Evolutionary conservation across 2,329 filamentous ascomycete genomes (phyloP), one percentile per base, ranked within the genome.

Genomic region (Penicillium sp.): DNA sequence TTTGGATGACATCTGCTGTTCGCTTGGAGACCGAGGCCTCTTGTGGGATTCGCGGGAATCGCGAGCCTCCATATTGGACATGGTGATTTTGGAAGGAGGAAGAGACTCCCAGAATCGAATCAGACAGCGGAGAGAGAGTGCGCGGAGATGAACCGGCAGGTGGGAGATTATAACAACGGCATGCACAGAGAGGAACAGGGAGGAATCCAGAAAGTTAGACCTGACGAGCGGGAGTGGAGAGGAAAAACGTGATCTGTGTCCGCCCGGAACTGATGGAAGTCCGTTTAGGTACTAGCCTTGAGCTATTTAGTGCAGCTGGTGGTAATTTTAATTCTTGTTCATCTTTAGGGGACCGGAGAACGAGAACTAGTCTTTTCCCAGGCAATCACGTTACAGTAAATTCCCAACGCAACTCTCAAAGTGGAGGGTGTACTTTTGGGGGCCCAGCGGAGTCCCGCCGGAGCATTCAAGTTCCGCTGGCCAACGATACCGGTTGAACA

Each of bases 1-100:
- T 70, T 85, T 86, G 64, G 79, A 73, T 36, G 72, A 68, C 56
- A 68, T 70, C 55, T 66, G 66, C 52, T 69, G 67, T 52, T 78
- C 75, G 49, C 69, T 73, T 10, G 74, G 75, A 22, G 78, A 79
- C 39, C 77, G 72, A 40, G 77, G 75, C 49, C 77, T 74, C 67
- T 79, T 79, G 57, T 69, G 70, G 21, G 75, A 70, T 67, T 56
- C 34, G 34, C 34, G 34, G 13, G 67, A 64, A 31, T 67, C 60
- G 58, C 65, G 63, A 52, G 69, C 67, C 49, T 74, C 72, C 72
- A 74, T 75, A 47, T 55, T 49, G 46, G 34, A 31, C 43, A 32
- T 46, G 18, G 22, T 36, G 34, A 27, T 27, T 27, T 27, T 27
- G 5, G 24, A 13, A 36, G 13, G 13, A n/a, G n/a, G 7, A 16